These are phyloP conservation scores for Pseudonectria foliicola DNA, from an alignment of 2,329 filamentous ascomycete species.

Conservation along the genomic window DNA sequence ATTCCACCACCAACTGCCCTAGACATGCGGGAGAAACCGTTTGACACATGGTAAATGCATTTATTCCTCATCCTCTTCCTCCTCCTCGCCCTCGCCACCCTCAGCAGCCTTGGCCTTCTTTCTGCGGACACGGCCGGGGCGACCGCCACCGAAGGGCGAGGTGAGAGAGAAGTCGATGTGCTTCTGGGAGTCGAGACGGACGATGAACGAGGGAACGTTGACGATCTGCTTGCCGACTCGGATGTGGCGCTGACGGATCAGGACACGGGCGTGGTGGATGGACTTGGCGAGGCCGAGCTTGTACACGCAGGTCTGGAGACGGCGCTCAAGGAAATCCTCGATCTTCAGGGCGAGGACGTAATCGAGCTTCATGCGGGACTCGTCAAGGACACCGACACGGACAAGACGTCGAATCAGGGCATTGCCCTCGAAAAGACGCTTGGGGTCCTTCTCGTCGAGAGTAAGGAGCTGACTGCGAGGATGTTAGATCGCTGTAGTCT, in stretches of 20 bases:
- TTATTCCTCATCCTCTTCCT: constrained; percentile 78
- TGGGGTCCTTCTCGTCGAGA: constrained; percentile 99
- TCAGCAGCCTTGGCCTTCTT: constrained; percentile 99
- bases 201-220: constrained; percentile 99
- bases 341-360: constrained; percentile 99
- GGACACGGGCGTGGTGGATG: constrained; percentile 99
- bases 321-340: constrained; percentile 99
- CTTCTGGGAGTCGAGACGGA: constrained; percentile 99
- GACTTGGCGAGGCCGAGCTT: constrained; percentile 99
- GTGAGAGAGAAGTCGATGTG: constrained; percentile 99
- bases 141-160: constrained; percentile 95
- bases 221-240: constrained; percentile 99
- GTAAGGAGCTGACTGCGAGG: constrained; percentile 87
- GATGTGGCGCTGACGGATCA: constrained; percentile 99
- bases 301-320: constrained; percentile 99
- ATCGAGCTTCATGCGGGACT: constrained; percentile 99
- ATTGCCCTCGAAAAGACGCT: constrained; percentile 99
- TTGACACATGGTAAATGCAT: constrained; percentile 29
- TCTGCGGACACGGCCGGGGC: constrained; percentile 94
- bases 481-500: no score
- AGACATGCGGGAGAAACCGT: constrained; percentile 22
- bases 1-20: constrained; percentile 26
- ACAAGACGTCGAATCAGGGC: constrained; percentile 99
- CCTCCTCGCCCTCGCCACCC: constrained; percentile 71
- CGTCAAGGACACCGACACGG: constrained; percentile 98